A percentile compares a stretch with the other conserved stretches of the same genome.
Conservation (phyloP, 129 eudicot species). For the Lactuca saligna region DNA sequence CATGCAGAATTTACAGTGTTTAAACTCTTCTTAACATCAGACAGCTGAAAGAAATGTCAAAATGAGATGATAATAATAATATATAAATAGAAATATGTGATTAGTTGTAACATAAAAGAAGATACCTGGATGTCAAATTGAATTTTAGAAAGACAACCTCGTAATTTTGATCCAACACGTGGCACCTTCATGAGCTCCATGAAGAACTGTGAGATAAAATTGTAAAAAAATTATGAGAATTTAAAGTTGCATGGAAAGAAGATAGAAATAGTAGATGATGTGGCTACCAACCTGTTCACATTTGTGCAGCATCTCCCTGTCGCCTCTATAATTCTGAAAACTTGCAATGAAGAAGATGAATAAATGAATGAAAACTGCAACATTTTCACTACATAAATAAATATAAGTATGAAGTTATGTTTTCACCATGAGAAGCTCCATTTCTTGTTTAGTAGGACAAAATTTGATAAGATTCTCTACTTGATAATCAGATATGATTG, state of each 20-base stretch:
- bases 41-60: slow-evolving; percentile 50
- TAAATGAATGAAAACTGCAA: neutral
- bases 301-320: slow-evolving; percentile 69
- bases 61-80: slow-evolving; percentile 12
- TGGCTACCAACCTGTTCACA: slow-evolving; percentile 68
- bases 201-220: slow-evolving; percentile 57
- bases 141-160: slow-evolving; percentile 92
- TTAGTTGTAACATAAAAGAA: slow-evolving; percentile 1
- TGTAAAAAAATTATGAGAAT: slow-evolving; percentile 12
- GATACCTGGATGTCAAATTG: slow-evolving; percentile 82
- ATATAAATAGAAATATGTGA: slow-evolving; percentile 3
- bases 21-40: slow-evolving; percentile 86
- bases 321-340: slow-evolving; percentile 67
- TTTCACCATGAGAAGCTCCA: slow-evolving; percentile 81
- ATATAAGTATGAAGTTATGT: no score
- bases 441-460: slow-evolving; percentile 87
- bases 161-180: slow-evolving; percentile 88
- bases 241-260: neutral
- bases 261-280: slow-evolving; percentile 3
- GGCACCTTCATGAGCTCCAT: slow-evolving; percentile 99
- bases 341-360: slow-evolving; percentile 26
- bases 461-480: slow-evolving; percentile 85
- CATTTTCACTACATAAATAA: no score
- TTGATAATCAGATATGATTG: slow-evolving; percentile 79
- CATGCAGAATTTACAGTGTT: slow-evolving; percentile 48